These are phyloP conservation scores for Erythrophleum fordii DNA, from an alignment of 306 rosid genomes.

Conservation along the genomic window DNA sequence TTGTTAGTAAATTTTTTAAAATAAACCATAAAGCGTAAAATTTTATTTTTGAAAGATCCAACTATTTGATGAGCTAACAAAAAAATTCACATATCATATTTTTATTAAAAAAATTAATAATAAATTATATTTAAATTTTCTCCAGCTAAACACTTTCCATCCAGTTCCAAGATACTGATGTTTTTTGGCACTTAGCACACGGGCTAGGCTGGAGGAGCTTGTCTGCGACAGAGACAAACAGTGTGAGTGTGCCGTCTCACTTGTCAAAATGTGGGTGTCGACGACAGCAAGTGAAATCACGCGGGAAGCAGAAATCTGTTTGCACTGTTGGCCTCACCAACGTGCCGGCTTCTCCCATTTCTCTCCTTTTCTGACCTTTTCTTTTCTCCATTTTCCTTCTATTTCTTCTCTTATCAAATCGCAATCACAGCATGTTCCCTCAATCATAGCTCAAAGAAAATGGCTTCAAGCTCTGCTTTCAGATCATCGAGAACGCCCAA, in stretches of 20 bases:
- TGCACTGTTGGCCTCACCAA: neutral
- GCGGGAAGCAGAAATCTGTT: constrained; percentile 28
- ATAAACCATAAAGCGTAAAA: no score
- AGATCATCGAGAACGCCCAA: constrained; percentile 4
- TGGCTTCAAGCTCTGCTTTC: constrained; percentile 42
- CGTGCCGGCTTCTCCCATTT: constrained; percentile 33
- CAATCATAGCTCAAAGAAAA: neutral
- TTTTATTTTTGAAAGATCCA: no score
- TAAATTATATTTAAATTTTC: no score
- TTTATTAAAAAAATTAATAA: no score
- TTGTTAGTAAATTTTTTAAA: no score
- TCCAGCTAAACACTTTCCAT: no score
- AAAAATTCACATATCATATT: no score
- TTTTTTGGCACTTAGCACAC: neutral
- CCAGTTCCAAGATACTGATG: neutral
- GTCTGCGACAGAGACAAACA: neutral
- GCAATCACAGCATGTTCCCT: neutral
- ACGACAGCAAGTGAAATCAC: neutral
- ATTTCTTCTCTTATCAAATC: neutral
- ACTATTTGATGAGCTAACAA: no score
- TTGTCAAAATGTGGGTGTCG: neutral
- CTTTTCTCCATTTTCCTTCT: neutral
- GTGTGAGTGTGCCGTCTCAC: neutral
- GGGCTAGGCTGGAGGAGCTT: neutral
- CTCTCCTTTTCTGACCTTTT: neutral